These are phyloP conservation scores for Apiospora rasikravindrae DNA, from an alignment of 2,329 filamentous ascomycete genomes.

Conservation along the genomic window DNA sequence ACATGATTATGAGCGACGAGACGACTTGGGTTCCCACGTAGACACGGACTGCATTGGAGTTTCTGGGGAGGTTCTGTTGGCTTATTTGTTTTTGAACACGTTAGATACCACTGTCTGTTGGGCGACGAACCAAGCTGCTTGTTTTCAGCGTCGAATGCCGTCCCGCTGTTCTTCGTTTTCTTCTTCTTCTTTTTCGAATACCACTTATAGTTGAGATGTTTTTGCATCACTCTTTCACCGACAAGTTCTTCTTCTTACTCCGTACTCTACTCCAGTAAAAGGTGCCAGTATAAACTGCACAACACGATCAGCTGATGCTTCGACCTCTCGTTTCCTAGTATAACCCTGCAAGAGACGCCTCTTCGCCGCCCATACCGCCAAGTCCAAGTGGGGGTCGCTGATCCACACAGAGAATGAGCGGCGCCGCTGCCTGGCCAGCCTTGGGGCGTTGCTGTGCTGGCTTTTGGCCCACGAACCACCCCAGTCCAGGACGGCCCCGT, in stretches of 20 bases:
- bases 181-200: neutral
- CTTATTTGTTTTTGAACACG: conserved; percentile 16
- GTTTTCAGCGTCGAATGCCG: neutral
- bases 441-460: conserved; percentile 10
- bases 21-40: conserved; percentile 15
- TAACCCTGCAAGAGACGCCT: neutral
- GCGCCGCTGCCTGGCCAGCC: conserved; percentile 13
- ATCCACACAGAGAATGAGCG: neutral
- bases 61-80: conserved; percentile 11
- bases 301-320: neutral
- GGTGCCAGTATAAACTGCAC: neutral
- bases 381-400: neutral
- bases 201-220: neutral
- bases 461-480: neutral
- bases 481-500: neutral
- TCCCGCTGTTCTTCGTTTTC: neutral
- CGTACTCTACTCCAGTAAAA: neutral
- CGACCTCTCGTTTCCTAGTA: neutral
- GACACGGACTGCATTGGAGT: conserved; percentile 12
- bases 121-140: conserved; percentile 1
- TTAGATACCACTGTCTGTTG: conserved; percentile 14
- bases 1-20: conserved; percentile 6
- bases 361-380: neutral
- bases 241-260: neutral
- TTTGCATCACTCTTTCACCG: neutral